Base-by-base conservation (phyloP, 75 land plant genomes). In the Selaginella moellendorffii region DNA sequence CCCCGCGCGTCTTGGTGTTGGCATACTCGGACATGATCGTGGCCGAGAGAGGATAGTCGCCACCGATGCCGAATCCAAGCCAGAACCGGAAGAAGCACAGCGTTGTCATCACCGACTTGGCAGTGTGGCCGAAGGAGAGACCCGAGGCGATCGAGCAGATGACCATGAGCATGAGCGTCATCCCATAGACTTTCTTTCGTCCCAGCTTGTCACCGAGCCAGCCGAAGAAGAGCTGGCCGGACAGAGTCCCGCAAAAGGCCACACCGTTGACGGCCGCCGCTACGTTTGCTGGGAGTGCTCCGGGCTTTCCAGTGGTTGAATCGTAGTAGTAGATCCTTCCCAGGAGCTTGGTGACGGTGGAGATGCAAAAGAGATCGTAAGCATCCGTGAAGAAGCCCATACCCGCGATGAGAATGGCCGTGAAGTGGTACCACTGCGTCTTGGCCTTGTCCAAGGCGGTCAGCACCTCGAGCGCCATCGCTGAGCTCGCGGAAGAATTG, bases 141-240 rank as follows among this genome's bases (percentile, higher is more conserved):
- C 59, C 59, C 17, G 59, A 56, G 8, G 59, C 59, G 8, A 24
- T 21, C 19, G 24, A 19, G 59, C 24, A 56, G 19, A 56, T 8
- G 59, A 56, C 59, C 59, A 56, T 56, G 21, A 56, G 59, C 21
- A 73, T 30, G 31, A 85, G 78, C 1, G 82, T 63, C 18, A 79
- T 28, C 0, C 88, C 88, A 67, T 85, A 85, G 26, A 79, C 81
- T 24, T 28, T 61, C 65, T 80, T 80, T 29, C 82, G 66, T 0
- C 81, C 81, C 9, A 56, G 24, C 30, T 78, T 68, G 62, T 79
- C 81, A 9, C 78, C 78, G 0, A 72, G 74, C 74, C 74, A 72
- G 2, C 78, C 78, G 54, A 76, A 76, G 72, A 75, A 76, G 52
- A 76, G 79, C 53, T 36, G 46, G n/a, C 79, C 79, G 61, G 19